These are phyloP conservation scores for Tubosaeta sp. DNA, from an alignment of 768 basidiomycete species.

Conservation along the genomic window DNA sequence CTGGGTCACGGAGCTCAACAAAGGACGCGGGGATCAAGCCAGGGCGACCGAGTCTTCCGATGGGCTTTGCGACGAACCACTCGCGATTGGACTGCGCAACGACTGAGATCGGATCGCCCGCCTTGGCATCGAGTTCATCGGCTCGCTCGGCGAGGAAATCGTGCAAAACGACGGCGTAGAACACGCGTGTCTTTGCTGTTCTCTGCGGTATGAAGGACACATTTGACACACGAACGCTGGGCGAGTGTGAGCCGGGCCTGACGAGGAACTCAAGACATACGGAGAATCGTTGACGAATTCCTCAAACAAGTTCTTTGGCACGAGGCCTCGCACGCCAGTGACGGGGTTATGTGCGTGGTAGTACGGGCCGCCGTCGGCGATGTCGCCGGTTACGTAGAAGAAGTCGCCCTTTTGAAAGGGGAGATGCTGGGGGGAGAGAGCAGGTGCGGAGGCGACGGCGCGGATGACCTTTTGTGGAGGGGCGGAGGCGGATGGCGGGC, in stretches of 20 bases:
- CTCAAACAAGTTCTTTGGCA: slow-evolving; percentile 84
- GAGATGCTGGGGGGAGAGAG: slow-evolving; percentile 78
- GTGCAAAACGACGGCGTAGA: slow-evolving; percentile 93
- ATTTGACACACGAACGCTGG: slow-evolving; percentile 40
- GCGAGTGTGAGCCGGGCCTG: background rate
- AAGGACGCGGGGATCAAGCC: slow-evolving; percentile 97
- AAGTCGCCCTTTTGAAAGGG: slow-evolving; percentile 94
- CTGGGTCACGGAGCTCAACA: slow-evolving; percentile 93
- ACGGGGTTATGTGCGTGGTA: slow-evolving; percentile 96
- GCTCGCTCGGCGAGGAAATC: slow-evolving; percentile 94
- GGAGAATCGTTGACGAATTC: slow-evolving; percentile 73
- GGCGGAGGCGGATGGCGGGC: slow-evolving; percentile 43
- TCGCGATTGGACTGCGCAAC: slow-evolving; percentile 99
- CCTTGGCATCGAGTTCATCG: slow-evolving; percentile 93
- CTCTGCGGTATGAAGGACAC: slow-evolving; percentile 28
- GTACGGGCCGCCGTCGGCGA: slow-evolving; percentile 55
- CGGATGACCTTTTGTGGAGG: slow-evolving; percentile 91
- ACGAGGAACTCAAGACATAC: slow-evolving; percentile 22
- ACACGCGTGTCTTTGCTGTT: slow-evolving; percentile 52
- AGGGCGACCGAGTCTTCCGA: slow-evolving; percentile 89
- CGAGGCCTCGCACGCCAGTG: slow-evolving; percentile 85
- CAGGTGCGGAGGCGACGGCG: slow-evolving; percentile 62
- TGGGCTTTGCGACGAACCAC: slow-evolving; percentile 99
- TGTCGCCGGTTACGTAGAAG: slow-evolving; percentile 89
- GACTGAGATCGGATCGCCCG: slow-evolving; percentile 91